Evolutionary conservation across 495 filamentous ascomycete genomes (phyloP).

Genomic region (Darksidea phi): DNA sequence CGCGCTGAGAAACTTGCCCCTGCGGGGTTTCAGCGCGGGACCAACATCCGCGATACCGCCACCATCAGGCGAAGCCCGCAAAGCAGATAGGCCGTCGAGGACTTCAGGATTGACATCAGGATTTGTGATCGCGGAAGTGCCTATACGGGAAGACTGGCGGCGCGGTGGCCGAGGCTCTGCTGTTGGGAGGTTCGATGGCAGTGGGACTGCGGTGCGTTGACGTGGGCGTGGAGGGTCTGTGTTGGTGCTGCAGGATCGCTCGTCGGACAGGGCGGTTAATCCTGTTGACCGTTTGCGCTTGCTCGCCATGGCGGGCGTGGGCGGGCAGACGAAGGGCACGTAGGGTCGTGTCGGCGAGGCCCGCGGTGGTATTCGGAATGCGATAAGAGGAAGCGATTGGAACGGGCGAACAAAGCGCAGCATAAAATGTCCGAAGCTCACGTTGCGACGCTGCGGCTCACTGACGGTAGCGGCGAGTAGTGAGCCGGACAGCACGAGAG

Average conservation of each 20-base stretch:
- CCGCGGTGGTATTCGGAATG: conserved; percentile 12
- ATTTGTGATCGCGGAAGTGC: conserved; percentile 8
- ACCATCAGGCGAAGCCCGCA: conserved; percentile 30
- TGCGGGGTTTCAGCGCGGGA: conserved; percentile 7
- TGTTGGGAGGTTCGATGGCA: conserved; percentile 17
- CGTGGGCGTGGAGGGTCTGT: conserved; percentile 3
- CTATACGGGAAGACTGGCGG: conserved; percentile 19
- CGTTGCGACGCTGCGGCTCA: conserved; percentile 1
- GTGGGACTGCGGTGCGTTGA: conserved; percentile 10
- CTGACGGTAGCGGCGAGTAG: background rate
- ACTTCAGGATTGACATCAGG: conserved; percentile 27
- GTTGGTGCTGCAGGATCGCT: background rate
- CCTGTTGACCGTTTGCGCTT: conserved; percentile 34
- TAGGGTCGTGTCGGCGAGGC: conserved; percentile 2
- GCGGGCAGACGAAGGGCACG: background rate
- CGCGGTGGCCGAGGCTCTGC: conserved; percentile 16
- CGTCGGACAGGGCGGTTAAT: conserved; percentile 5
- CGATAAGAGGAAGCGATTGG: background rate
- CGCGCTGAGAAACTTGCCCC: conserved; percentile 2
- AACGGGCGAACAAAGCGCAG: conserved; percentile 22
- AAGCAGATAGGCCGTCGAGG: conserved; percentile 23
- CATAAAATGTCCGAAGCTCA: conserved; percentile 24
- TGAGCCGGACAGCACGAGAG: background rate
- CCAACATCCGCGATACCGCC: conserved; percentile 5
- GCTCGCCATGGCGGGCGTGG: conserved; percentile 23